Base-by-base conservation (phyloP, 805 yeast genomes). In the Lachancea meyersii region DNA sequence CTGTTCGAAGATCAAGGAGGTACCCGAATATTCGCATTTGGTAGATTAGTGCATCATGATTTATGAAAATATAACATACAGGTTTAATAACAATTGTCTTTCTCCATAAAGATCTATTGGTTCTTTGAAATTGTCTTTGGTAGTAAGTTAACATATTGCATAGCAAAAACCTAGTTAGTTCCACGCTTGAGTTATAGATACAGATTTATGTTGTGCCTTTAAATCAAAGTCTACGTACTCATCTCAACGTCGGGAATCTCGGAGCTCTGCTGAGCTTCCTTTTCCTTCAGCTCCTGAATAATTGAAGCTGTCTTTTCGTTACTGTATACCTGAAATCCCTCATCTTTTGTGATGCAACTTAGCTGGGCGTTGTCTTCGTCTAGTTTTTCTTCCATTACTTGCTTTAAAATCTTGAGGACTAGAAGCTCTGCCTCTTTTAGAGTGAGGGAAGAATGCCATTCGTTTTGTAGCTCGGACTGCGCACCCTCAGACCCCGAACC, bases 401-500 rank as follows among this genome's bases (percentile, higher is more conserved):
- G 98, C 64, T 89, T 89, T 55, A 93, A 75, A 44, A 86, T 85
- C 69, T 88, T 89, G 60, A 93, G 74, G 5, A 89, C 82, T 60
- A 93, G 72, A 33, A 85, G 67, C 71, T 93, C 97, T 7, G 97
- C 98, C 63, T 94, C 98, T 52, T 80, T 79, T 53, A 93, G 70
- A 11, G 97, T 87, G 56, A 93, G 73, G 17, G 95, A 86, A 52
- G 82, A 82, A 68, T 91, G 97, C 69, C 93, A 93, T 68, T 93
- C 96, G 59, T 89, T 91, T 65, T 89, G 96, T 60, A 93, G 73
- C 65, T 93, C 99, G 1, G 96, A 83, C 68, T 94, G 98, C 1
- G 99, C 99, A 50, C 98, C 98, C 68, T 93, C 99, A 13, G 95
- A 85, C 17, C 99, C 99, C 1, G 96, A 86, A 11, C 99, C 99